Evolutionary conservation across 805 yeast species (phyloP).

Genomic region (Barnettozyma californica): DNA sequence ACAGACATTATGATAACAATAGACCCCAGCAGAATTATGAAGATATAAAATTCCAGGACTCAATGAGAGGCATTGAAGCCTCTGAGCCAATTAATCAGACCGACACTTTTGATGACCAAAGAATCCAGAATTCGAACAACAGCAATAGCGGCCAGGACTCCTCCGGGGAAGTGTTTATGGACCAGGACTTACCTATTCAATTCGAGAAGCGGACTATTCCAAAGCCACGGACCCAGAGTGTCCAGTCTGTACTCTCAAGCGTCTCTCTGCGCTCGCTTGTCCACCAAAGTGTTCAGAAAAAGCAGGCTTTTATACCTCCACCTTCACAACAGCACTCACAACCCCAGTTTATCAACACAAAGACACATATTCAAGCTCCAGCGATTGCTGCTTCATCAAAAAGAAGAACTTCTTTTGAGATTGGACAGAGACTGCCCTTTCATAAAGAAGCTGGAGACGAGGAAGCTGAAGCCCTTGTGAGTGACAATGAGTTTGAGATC

Average conservation of each 20-base stretch:
- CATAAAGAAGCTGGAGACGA: constrained; percentile 25
- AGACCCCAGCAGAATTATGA: background rate
- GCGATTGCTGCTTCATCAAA: constrained; percentile 33
- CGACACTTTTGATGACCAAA: background rate
- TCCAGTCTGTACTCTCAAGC: constrained; percentile 43
- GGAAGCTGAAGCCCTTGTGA: constrained; percentile 13
- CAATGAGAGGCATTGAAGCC: background rate
- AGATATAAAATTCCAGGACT: background rate
- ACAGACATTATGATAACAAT: background rate
- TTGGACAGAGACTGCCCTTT: constrained; percentile 31
- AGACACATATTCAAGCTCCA: constrained; percentile 37
- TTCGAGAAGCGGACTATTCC: constrained; percentile 62
- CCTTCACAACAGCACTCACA: constrained; percentile 13
- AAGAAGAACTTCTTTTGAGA: constrained; percentile 27
- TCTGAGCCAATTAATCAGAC: background rate
- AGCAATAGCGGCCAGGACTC: background rate
- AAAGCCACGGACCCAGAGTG: constrained; percentile 33
- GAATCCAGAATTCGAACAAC: constrained; percentile 30
- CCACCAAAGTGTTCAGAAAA: constrained; percentile 13
- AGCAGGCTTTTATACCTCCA: constrained; percentile 11
- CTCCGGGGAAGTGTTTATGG: constrained; percentile 38
- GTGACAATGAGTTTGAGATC: constrained; percentile 26
- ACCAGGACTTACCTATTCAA: constrained; percentile 65
- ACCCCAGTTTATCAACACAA: constrained; percentile 25
- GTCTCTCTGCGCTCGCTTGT: constrained; percentile 54